Evolutionary conservation across 106 monocot genomes (phyloP), one percentile per base, ranked within the genome.

Genomic region (Dendrobium huoshanense): DNA sequence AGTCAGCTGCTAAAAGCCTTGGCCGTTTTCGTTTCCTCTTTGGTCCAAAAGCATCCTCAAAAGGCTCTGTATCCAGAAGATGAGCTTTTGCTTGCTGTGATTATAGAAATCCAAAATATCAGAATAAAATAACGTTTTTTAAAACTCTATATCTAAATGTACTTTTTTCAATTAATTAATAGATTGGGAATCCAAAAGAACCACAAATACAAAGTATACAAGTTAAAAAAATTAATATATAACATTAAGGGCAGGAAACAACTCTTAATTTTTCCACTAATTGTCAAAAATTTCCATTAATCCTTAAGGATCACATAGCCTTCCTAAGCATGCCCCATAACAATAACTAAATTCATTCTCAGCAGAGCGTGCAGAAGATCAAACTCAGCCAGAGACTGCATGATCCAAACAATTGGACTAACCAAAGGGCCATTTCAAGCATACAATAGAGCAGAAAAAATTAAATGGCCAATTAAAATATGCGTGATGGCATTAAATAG

Each of bases 1-100:
- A 97, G 82, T 97, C 90, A 83, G 13, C 74, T 45, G 89, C 94
- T 45, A 88, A 80, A 65, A 97, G 90, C 85, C 79, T 94, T 67
- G 96, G 94, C 7, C 96, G 88, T 75, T 97, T 97, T 74, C 96
- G 86, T 81, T 90, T 97, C 67, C 82, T 86, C 81, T 97, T 94
- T 2, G 96, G 92, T 56, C 96, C 96, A 92, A 97, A 97, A 80
- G 87, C 88, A 94, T 97, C 94, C 59, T 79, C 84, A 91, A 97
- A 97, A 43, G 96, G 85, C 80, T 94, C 87, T 1, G 79, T 88
- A 43, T 92, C 92, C 41, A 97, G 88, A 81, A 97, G 88, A 85
- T 94, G 96, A 61, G 89, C 92, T 79, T 84, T 94, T 16, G 94
- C 88, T 92, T 94, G 90, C 96, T 97, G 83, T 41, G 20, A 70